Percentiles rank a stretch among this genome's conserved stretches.
These are phyloP conservation scores for Diaporthe capsici DNA, from an alignment of 2,329 filamentous ascomycete genomes.

Conservation along the genomic window DNA sequence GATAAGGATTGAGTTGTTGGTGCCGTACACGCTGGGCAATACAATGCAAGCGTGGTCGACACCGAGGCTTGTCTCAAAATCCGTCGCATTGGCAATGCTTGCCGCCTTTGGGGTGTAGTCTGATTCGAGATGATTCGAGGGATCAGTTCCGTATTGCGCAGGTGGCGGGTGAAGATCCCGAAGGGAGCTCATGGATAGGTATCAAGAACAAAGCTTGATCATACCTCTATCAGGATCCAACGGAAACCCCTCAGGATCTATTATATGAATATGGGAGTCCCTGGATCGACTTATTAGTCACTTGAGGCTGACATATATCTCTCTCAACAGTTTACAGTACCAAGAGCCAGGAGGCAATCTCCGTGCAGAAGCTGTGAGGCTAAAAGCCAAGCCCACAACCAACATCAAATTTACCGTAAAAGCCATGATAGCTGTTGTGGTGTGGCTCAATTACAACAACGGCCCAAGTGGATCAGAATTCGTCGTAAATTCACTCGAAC, in stretches of 20 bases:
- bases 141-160: not conserved
- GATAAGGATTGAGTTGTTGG: slow-evolving; percentile 17
- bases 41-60: slow-evolving; percentile 13
- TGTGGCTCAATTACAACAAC: not conserved
- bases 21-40: not conserved
- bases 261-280: slow-evolving; percentile 21
- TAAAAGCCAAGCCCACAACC: no score
- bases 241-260: not conserved
- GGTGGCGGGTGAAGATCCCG: not conserved
- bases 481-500: no score
- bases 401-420: not conserved
- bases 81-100: slow-evolving; percentile 7
- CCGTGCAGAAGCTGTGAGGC: not conserved
- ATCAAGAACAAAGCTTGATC: no score
- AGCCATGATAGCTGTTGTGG: not conserved
- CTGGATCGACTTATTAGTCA: not conserved
- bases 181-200: not conserved
- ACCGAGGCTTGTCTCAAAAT: slow-evolving; percentile 7
- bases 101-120: slow-evolving; percentile 21
- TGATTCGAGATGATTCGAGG: not conserved
- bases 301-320: no score
- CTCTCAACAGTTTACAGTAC: not conserved
- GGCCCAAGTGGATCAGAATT: no score
- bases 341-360: slow-evolving; percentile 14
- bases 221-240: slow-evolving; percentile 9